Conservation (phyloP, 2,329 filamentous ascomycete species). For the Rhexocercosporidium sp. region DNA sequence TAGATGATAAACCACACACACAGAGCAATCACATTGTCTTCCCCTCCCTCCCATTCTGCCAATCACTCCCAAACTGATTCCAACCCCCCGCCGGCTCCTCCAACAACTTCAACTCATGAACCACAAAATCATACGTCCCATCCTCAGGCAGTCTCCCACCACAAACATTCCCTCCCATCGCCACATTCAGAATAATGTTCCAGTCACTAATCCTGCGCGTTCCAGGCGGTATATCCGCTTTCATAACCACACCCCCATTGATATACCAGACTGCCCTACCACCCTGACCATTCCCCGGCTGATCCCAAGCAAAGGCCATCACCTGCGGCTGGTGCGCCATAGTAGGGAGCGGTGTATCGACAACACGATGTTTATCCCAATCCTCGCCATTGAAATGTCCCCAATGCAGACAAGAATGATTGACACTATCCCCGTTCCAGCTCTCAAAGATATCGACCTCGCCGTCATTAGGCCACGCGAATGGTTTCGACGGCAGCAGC, state of each 20-base stretch:
- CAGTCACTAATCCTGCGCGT: conserved; percentile 61
- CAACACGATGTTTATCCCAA: conserved; percentile 60
- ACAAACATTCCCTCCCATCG: conserved; percentile 66
- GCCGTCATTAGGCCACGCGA: conserved; percentile 62
- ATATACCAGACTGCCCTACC: conserved; percentile 63
- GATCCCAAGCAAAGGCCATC: conserved; percentile 64
- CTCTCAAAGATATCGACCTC: conserved; percentile 66
- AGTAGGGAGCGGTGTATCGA: conserved; percentile 55
- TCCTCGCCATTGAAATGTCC: conserved; percentile 59
- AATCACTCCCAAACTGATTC: conserved; percentile 58
- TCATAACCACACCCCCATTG: conserved; percentile 62
- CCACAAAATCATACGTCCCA: conserved; percentile 61
- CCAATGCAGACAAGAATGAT: conserved; percentile 65
- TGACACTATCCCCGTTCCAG: conserved; percentile 63
- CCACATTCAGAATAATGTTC: conserved; percentile 62
- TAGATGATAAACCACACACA: neutral
- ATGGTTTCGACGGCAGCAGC: conserved; percentile 62
- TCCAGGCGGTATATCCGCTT: conserved; percentile 55
- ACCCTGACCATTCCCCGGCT: conserved; percentile 47
- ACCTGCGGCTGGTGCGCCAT: conserved; percentile 53
- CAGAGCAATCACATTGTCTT: conserved; percentile 33
- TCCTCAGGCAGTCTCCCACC: conserved; percentile 55
- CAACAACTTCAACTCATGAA: conserved; percentile 57
- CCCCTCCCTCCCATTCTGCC: conserved; percentile 42
- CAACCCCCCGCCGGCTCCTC: conserved; percentile 61